These are phyloP conservation scores for Globisporangium viniferum DNA, from an alignment of 352 stramenopile genomes.

Conservation along the genomic window DNA sequence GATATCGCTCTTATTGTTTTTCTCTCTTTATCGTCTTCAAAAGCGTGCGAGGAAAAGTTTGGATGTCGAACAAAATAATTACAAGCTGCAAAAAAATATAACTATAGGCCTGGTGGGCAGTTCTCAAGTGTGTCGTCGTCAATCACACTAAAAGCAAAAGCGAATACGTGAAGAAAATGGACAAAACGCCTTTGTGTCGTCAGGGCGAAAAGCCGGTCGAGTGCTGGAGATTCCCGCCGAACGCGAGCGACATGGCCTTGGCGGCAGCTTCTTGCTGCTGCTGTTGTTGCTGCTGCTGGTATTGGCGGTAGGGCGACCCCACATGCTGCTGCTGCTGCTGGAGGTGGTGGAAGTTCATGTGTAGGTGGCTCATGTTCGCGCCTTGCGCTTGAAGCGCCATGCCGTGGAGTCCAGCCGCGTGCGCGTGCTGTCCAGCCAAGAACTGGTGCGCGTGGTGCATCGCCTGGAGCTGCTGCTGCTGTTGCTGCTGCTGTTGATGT, in stretches of 20 bases:
- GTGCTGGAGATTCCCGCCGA: background rate
- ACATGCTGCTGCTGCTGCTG: slow-evolving; percentile 13
- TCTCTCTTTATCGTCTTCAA: background rate
- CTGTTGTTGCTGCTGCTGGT: slow-evolving; percentile 30
- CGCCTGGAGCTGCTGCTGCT: slow-evolving; percentile 17
- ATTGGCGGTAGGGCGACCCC: slow-evolving; percentile 17
- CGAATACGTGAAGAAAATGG: background rate
- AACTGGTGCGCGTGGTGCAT: slow-evolving; percentile 21
- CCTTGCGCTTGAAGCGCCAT: background rate
- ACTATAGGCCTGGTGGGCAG: background rate
- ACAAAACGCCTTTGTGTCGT: background rate
- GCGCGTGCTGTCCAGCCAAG: slow-evolving; percentile 8
- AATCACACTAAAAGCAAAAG: background rate
- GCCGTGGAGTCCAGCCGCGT: background rate
- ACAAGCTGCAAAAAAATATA: slow-evolving; percentile 1
- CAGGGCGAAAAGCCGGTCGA: slow-evolving; percentile 5
- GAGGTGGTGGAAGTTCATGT: slow-evolving; percentile 6
- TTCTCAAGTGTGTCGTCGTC: background rate
- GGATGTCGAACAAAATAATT: background rate
- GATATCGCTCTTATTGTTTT: background rate
- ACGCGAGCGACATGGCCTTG: slow-evolving; percentile 5
- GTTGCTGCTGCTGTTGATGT: slow-evolving; percentile 11
- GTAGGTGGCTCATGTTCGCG: slow-evolving; percentile 5
- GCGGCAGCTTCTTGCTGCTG: slow-evolving; percentile 1
- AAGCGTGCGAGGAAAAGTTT: background rate